These are phyloP conservation scores for Torulaspora gathmanii DNA, from an alignment of 805 yeast genomes.

Conservation along the genomic window DNA sequence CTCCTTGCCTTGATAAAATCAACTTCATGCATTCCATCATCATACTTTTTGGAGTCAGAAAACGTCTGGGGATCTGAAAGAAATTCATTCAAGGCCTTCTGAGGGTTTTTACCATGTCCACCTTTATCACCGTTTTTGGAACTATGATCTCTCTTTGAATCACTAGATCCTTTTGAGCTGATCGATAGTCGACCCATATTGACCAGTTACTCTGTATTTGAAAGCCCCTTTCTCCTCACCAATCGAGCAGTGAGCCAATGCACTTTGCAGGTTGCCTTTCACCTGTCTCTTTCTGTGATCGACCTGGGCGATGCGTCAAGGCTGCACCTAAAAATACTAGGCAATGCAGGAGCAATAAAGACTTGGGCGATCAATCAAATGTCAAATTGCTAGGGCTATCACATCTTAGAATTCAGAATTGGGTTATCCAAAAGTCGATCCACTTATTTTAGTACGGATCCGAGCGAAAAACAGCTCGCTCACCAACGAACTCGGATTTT, in stretches of 20 bases:
- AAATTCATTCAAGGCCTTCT: conserved; percentile 14
- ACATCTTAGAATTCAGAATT: too few species aligned
- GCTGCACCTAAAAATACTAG: too few species aligned
- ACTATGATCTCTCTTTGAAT: neutral
- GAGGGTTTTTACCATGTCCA: conserved; percentile 5
- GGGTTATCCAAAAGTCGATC: too few species aligned
- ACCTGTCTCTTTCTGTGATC: neutral
- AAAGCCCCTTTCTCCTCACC: neutral
- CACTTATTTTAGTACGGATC: too few species aligned
- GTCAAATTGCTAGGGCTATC: too few species aligned
- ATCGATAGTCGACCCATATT: conserved; percentile 6
- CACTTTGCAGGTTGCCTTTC: neutral
- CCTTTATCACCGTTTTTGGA: neutral
- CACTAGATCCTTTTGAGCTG: conserved; percentile 5
- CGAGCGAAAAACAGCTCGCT: too few species aligned
- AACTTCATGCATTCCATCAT: neutral
- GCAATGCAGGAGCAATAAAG: too few species aligned
- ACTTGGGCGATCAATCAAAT: too few species aligned
- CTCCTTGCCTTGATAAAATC: neutral
- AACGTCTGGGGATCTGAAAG: conserved; percentile 8
- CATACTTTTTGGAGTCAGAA: conserved; percentile 2
- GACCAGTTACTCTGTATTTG: neutral
- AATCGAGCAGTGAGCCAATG: too few species aligned
- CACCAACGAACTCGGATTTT: too few species aligned
- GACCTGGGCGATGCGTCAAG: too few species aligned